phyloP scores from a whole-genome alignment of 768 basidiomycete genomes.

The Pleurotus ostreatus region DNA sequence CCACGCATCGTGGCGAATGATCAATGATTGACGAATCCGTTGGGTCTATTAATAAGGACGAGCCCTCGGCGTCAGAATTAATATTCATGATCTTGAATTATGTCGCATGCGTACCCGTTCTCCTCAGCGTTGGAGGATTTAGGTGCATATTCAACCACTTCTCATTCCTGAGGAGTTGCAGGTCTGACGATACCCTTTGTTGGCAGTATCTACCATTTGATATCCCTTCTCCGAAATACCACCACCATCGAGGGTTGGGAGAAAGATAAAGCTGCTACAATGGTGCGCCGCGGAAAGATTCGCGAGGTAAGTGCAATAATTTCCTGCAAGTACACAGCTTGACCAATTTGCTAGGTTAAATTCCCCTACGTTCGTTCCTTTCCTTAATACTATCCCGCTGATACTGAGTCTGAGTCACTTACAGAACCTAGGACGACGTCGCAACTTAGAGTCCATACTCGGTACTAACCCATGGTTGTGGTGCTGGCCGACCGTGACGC shows the following conservation, averaged over 20 bases:
- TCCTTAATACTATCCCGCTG: slow-evolving; percentile 11
- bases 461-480: slow-evolving; percentile 74
- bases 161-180: not conserved
- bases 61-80: slow-evolving; percentile 65
- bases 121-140: slow-evolving; percentile 85
- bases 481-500: slow-evolving; percentile 72
- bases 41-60: slow-evolving; percentile 41
- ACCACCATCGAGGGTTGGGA: slow-evolving; percentile 99
- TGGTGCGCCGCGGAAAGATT: slow-evolving; percentile 83
- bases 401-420: not conserved
- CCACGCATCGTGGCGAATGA: not conserved
- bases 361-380: slow-evolving; percentile 79
- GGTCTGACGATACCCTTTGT: not conserved
- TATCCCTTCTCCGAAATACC: slow-evolving; percentile 68
- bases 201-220: slow-evolving; percentile 81
- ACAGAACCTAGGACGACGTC: slow-evolving; percentile 73
- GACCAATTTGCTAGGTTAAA: slow-evolving; percentile 51
- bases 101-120: slow-evolving; percentile 78
- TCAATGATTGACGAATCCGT: not conserved
- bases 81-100: slow-evolving; percentile 88
- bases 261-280: slow-evolving; percentile 88
- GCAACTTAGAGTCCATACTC: slow-evolving; percentile 75
- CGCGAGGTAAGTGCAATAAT: slow-evolving; percentile 48
- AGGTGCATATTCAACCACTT: slow-evolving; percentile 44
- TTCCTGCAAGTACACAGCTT: not conserved